Base-by-base conservation (phyloP, 805 yeast species). In the Schizosaccharomyces lindneri region DNA sequence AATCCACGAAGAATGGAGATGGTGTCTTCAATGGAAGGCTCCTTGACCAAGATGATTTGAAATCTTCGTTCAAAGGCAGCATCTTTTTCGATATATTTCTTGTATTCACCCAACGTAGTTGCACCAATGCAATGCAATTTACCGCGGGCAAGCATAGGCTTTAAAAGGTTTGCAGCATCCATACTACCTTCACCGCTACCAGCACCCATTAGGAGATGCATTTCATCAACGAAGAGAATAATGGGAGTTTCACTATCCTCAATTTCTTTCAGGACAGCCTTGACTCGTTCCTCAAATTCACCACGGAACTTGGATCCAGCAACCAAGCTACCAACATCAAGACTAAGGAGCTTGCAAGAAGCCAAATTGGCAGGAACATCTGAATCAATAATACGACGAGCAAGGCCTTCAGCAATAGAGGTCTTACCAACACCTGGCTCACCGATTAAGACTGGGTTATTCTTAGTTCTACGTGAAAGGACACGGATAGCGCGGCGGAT, bases 341-440 rank as follows among this genome's bases (percentile, higher is more conserved):
- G 78, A 19, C 96, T 85, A 71, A 83, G 90, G 62, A 93, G 76
- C 65, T 83, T 82, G 65, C 95, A 82, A 63, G 81, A 81, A 64
- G 85, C 85, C 66, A 93, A 76, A 65, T 90, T 87, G 31, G 82
- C 79, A 55, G 98, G 98, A 17, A 93, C 95, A 73, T 93, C 98
- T 65, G 86, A 86, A 69, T 93, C 97, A 64, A 93, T 82, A 65
- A 93, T 87, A 74, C 98, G 80, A 73, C 90, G 97, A 13, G 98
- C 97, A 62, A 93, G 97, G 68, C 97, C 98, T 75, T 93, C 98
- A 61, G 93, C 95, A 67, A 93, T 90, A 39, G 95, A 86, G 48
- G 98, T 93, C 75, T 93, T 93, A 78, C 98, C 98, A 62, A 93
- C 97, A 81, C 98, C 98, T 55, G 98, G 96, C 69, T 93, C 98